phyloP scores from a whole-genome alignment of 108 stramenopile genomes.

The Stephanodiscus minutulus region DNA sequence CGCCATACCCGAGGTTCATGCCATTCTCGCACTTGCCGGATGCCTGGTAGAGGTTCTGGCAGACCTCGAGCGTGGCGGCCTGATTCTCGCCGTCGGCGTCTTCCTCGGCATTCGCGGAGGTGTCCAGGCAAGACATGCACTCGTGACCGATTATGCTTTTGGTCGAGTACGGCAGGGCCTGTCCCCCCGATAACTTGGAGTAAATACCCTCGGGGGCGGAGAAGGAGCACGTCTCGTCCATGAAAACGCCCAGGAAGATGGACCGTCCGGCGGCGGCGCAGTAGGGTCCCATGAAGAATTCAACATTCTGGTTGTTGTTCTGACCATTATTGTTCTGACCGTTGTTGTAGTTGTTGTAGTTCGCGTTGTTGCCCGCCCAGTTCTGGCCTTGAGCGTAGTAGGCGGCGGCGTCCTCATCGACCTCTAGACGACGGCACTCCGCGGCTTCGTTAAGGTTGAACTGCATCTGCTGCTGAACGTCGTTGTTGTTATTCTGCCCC shows the following conservation, averaged over 20 bases:
- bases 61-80: constrained; percentile 6
- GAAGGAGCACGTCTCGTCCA: constrained; percentile 69
- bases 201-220: constrained; percentile 56
- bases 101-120: background rate
- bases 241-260: constrained; percentile 78
- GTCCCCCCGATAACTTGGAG: constrained; percentile 23
- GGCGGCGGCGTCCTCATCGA: constrained; percentile 38
- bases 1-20: constrained; percentile 6
- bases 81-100: constrained; percentile 5
- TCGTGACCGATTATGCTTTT: background rate
- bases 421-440: constrained; percentile 41
- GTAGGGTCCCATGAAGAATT: constrained; percentile 58
- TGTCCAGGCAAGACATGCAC: constrained; percentile 17
- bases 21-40: constrained; percentile 23
- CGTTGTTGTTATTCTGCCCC: constrained; percentile 31
- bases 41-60: constrained; percentile 17
- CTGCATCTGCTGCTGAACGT: constrained; percentile 16
- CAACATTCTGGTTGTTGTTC: constrained; percentile 45
- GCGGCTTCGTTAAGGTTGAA: constrained; percentile 38
- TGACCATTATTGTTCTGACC: constrained; percentile 17
- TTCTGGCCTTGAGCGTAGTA: too few relatives aligned
- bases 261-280: constrained; percentile 67
- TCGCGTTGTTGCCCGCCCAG: constrained; percentile 14
- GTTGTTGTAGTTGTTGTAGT: constrained; percentile 24
- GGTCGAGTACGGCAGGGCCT: constrained; percentile 13